Base-by-base conservation (phyloP, 495 filamentous ascomycete species). In the Alectoria sarmentosa region DNA sequence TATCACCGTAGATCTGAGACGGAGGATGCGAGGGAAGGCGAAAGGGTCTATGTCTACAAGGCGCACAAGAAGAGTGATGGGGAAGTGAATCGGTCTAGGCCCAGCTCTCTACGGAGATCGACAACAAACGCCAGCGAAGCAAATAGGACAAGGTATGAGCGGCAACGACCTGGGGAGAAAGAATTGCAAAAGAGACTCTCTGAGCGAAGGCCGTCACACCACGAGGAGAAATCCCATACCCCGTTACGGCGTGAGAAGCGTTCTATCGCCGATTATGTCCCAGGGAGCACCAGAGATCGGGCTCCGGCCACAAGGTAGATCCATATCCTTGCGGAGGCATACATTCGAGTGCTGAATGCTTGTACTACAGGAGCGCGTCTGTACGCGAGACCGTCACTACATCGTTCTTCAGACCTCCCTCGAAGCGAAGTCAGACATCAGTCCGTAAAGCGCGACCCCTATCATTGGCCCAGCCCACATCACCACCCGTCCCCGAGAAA, bases 181-280 rank as follows among this genome's bases (percentile, higher is more conserved):
- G 71, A 70, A 8, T 60, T 63, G 30, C 58, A 60, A 68, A 65
- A 66, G 58, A 63, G 58, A 60, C 64, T 71, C 62, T 55, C 67
- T 66, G 71, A 68, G 71, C 67, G 68, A 72, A 67, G 66, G 62
- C 60, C 61, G 67, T 65, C 66, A 64, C 63, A 69, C 70, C 41
- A 61, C 66, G 32, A 70, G 62, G 37, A 72, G 70, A 48, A 42
- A 57, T 21, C 66, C 68, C 21, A 65, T 69, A 46, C 71, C 66
- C 54, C 68, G 58, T 13, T 75, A 74, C 69, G 75, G 71, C 61
- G 69, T 67, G 60, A 76, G 63, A 67, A 67, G 75, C 15, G 75
- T 73, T 49, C 76, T 73, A 34, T 76, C 71, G 21, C 80, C 75
- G 54, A 74, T 69, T 54, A 72, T 71, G 54, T 76, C 74, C 4